These are phyloP conservation scores for Geosmithia morbida DNA, from an alignment of 2,329 filamentous ascomycete species.

Conservation along the genomic window DNA sequence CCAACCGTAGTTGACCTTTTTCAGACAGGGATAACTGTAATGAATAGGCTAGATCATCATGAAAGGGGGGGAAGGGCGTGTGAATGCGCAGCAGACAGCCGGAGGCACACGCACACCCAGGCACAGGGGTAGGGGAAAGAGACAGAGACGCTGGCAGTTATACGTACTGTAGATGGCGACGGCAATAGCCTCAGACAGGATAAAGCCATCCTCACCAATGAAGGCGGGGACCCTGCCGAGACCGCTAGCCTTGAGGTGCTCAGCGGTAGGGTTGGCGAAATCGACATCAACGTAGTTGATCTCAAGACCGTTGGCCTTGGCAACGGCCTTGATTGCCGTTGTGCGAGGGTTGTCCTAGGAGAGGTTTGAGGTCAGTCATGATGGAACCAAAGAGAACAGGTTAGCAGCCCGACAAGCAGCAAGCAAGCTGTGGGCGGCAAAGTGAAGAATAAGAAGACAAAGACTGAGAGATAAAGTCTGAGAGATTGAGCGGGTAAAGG, in stretches of 20 bases:
- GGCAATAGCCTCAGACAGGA: conserved; percentile 79
- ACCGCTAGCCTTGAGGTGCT: conserved; percentile 76
- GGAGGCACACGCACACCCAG: neutral
- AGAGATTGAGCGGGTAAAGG: neutral
- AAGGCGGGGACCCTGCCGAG: conserved; percentile 91
- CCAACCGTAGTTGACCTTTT: conserved; percentile 11
- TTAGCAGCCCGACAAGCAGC: conserved; percentile 9
- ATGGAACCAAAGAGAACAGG: conserved; percentile 6
- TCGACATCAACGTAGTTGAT: conserved; percentile 69
- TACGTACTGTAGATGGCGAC: conserved; percentile 95
- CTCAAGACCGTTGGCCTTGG: conserved; percentile 94
- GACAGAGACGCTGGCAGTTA: conserved; percentile 1
- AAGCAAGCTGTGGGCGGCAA: conserved; percentile 1
- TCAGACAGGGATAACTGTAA: conserved; percentile 99
- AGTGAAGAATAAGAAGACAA: too few species aligned
- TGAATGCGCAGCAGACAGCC: neutral
- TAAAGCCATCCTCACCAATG: conserved; percentile 80
- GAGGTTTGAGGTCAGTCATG: neutral
- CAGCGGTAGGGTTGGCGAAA: conserved; percentile 48
- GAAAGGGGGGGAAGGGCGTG: conserved; percentile 4
- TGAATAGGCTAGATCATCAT: conserved; percentile 58
- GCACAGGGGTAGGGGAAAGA: conserved; percentile 14
- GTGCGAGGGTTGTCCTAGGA: conserved; percentile 75
- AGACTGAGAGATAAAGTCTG: conserved; percentile 6
- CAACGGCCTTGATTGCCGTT: conserved; percentile 77